phyloP scores from a whole-genome alignment of 495 filamentous ascomycete species.

The Penicillium antarcticum region DNA sequence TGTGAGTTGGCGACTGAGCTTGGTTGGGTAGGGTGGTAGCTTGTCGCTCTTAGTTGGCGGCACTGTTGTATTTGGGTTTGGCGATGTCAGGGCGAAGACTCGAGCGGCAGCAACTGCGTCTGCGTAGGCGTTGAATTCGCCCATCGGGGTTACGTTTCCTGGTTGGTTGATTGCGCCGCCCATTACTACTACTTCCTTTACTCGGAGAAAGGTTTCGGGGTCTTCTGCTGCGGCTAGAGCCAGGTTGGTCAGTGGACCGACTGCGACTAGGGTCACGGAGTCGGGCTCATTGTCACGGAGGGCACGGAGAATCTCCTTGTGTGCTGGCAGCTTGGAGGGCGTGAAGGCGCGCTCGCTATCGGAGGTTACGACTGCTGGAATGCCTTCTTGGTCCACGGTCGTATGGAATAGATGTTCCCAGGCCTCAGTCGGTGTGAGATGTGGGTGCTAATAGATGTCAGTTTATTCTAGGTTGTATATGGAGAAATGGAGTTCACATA shows the following conservation, averaged over 20 bases:
- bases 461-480: constrained; percentile 1
- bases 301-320: constrained; percentile 81
- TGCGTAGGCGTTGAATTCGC: constrained; percentile 83
- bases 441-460: constrained; percentile 63
- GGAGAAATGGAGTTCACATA: constrained; percentile 35
- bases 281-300: constrained; percentile 73
- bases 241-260: constrained; percentile 89
- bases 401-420: constrained; percentile 80
- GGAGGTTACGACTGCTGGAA: constrained; percentile 32
- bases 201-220: constrained; percentile 79
- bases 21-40: constrained; percentile 65
- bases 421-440: constrained; percentile 75
- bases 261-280: constrained; percentile 82
- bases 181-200: constrained; percentile 95
- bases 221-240: constrained; percentile 84
- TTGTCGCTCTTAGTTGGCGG: constrained; percentile 49
- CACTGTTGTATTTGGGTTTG: constrained; percentile 64
- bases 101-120: constrained; percentile 82
- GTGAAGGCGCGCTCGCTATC: constrained; percentile 54
- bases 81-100: constrained; percentile 86
- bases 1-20: constrained; percentile 62
- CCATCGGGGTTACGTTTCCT: constrained; percentile 80
- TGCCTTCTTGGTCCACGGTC: constrained; percentile 33
- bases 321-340: constrained; percentile 65
- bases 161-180: constrained; percentile 76